Evolutionary conservation across 805 yeast genomes (phyloP), one percentile per base, ranked within the genome.

Genomic region (Yarrowia sp.): DNA sequence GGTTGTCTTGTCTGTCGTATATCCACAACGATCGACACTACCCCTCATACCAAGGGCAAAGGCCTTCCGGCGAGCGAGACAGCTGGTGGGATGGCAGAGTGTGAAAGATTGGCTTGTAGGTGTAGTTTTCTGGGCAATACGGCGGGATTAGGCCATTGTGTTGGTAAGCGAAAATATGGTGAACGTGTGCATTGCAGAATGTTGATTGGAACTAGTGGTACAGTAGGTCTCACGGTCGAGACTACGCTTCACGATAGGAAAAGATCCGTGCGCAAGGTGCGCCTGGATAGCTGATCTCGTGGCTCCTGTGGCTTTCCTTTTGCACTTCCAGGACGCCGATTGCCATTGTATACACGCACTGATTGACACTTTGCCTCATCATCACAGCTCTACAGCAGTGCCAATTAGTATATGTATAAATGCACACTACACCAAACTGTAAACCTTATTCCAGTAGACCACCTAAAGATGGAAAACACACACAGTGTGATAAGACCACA

Each of bases 21-120:
- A 55, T 55, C 61, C 61, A 55, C 61, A 55, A n/a, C 38, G 61
- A 55, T 55, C 61, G 61, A 55, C 61, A 55, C 61, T 55, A 40
- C 61, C 61, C 61, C 61, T 55, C 61, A 55, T 39, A 39, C 44
- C 61, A 55, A 53, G 36, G 46, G 46, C 30, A 24, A 24, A 24
- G 30, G 30, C 30, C 30, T 24, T 24, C 30, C 7, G 6, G 30
- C 30, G 30, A 24, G 30, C 30, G 30, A 24, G 30, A 24, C 30
- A 24, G 30, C 30, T 24, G 46, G 60, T 39, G 46, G 60, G 60
- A 39, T 53, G 60, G 14, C 30, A n/a, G 34, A 20, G 30, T 34
- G 36, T 53, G 60, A 36, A 39, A 53, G 24, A 14, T 14, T 33
- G 30, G 30, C 30, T 7, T 24, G 30, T 10, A 13, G n/a, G 10